Percentiles rank a stretch among this genome's conserved stretches.
Conservation (phyloP, 768 basidiomycete species). For the Rhodotorula kratochvilovae region DNA sequence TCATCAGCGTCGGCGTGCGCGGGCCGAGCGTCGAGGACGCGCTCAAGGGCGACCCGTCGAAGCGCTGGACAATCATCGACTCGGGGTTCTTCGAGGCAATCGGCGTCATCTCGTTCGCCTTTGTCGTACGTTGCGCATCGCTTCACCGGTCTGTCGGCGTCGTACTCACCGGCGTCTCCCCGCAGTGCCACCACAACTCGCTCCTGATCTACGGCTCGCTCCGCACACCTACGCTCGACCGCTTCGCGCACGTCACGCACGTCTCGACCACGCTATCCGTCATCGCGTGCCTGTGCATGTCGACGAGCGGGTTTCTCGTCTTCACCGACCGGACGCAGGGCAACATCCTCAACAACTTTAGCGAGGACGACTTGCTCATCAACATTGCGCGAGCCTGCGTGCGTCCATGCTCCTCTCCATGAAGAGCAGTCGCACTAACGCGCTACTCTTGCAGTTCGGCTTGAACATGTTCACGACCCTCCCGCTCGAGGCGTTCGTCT, state of each 20-base stretch:
- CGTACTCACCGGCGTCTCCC: too few relatives aligned
- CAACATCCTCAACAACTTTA: slow-evolving; percentile 96
- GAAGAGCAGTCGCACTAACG: neutral
- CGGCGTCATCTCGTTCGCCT: slow-evolving; percentile 88
- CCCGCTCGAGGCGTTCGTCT: slow-evolving; percentile 87
- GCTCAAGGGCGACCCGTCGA: slow-evolving; percentile 69
- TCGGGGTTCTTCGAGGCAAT: slow-evolving; percentile 89
- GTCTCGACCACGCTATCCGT: slow-evolving; percentile 75
- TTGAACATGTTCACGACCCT: slow-evolving; percentile 87
- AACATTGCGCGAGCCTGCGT: slow-evolving; percentile 84
- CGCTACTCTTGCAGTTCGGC: slow-evolving; percentile 36
- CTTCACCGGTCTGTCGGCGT: neutral
- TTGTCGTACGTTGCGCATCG: slow-evolving; percentile 56
- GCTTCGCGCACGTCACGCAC: slow-evolving; percentile 88
- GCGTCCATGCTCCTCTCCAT: slow-evolving; percentile 50
- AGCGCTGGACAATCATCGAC: slow-evolving; percentile 69
- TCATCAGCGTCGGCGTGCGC: slow-evolving; percentile 74
- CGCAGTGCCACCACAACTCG: slow-evolving; percentile 91
- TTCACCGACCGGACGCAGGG: slow-evolving; percentile 71
- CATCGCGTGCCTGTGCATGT: slow-evolving; percentile 75
- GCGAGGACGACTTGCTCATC: slow-evolving; percentile 58
- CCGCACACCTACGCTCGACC: slow-evolving; percentile 85
- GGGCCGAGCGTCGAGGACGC: slow-evolving; percentile 69
- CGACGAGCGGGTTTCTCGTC: slow-evolving; percentile 67
- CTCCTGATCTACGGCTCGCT: slow-evolving; percentile 92